Percentiles rank a stretch among this genome's conserved stretches.
Conservation (phyloP, 306 rosid genomes). For the Cajanus cajan region DNA sequence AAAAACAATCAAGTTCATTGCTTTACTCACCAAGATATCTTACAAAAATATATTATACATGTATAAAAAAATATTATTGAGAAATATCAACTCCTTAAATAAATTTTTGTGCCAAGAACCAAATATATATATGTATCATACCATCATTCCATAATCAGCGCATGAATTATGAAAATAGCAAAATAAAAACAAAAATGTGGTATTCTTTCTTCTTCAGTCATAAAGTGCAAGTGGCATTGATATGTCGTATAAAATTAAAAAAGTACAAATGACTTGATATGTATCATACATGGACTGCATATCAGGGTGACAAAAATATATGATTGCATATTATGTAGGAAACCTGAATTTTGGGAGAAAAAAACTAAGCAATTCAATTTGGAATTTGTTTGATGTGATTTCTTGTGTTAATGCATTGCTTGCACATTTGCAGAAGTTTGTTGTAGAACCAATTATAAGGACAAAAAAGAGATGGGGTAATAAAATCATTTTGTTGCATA, state of each 20-base stretch:
- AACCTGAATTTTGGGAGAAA: neutral
- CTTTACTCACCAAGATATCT: neutral
- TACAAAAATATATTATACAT: neutral
- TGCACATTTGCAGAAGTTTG: conserved; percentile 33
- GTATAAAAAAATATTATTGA: neutral
- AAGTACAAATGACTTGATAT: neutral
- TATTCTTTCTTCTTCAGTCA: neutral
- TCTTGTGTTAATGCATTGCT: conserved; percentile 9
- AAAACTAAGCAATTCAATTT: neutral
- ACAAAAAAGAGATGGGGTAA: conserved; percentile 16
- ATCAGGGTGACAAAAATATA: neutral
- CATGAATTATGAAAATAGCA: neutral
- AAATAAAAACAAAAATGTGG: neutral
- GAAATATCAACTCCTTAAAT: no score
- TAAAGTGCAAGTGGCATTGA: neutral
- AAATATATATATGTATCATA: neutral
- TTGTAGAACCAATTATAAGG: conserved; percentile 23
- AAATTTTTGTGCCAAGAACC: neutral
- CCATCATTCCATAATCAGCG: neutral
- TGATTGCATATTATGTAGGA: neutral
- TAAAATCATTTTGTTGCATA: conserved; percentile 16
- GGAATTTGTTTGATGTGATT: conserved; percentile 13
- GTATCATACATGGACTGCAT: neutral
- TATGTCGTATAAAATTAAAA: neutral
- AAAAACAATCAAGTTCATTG: neutral